These are phyloP conservation scores for Cystobasidium tubakii DNA, from an alignment of 768 basidiomycete species.

Conservation along the genomic window DNA sequence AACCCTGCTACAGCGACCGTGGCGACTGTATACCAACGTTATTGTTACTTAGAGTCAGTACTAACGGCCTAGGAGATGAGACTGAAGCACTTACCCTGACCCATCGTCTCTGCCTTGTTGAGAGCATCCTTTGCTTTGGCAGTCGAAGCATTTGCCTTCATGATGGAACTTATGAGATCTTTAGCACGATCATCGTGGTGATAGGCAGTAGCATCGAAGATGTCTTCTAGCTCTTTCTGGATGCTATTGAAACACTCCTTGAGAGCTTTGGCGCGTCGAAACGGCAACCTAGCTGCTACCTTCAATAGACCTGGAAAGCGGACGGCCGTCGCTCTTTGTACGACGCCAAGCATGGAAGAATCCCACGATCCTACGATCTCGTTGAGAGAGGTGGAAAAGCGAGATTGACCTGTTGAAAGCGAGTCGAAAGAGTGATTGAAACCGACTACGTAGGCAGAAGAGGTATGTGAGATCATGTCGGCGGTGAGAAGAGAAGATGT, in stretches of 20 bases:
- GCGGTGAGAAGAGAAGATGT: neutral
- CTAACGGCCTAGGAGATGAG: too few species aligned
- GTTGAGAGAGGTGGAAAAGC: neutral
- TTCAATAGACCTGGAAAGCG: neutral
- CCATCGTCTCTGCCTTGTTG: neutral
- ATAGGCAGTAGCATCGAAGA: conserved; percentile 2
- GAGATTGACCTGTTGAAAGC: neutral
- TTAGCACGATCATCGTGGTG: neutral
- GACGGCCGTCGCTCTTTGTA: neutral
- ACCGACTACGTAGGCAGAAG: neutral
- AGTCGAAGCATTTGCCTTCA: neutral
- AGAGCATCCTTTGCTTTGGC: neutral
- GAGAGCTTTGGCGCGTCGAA: conserved; percentile 1
- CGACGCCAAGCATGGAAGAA: neutral
- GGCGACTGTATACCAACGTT: conserved; percentile 4
- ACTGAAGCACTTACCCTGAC: neutral
- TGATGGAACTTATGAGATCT: neutral
- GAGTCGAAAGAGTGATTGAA: conserved; percentile 1
- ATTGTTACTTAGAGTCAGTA: too few species aligned
- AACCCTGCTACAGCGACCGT: neutral
- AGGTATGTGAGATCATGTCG: neutral
- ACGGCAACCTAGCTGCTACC: neutral
- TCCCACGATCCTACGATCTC: neutral
- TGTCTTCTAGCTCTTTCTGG: neutral
- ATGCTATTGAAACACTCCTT: neutral